Base-by-base conservation (phyloP, 106 monocot species). In the Platanthera guangdongensis region DNA sequence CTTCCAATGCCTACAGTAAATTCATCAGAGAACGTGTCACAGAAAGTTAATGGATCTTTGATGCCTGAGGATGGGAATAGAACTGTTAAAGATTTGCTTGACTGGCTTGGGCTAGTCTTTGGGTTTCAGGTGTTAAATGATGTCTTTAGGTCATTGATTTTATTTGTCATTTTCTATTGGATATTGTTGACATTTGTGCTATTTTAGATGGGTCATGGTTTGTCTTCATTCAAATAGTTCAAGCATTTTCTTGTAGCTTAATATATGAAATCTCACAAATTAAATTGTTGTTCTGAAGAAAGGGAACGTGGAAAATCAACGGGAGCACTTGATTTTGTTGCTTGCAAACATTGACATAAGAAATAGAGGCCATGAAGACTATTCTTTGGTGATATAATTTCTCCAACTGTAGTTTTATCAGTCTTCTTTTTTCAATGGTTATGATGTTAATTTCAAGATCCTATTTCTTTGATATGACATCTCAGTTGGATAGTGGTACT, bases 221-320 rank as follows among this genome's bases (percentile, higher is more conserved):
- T 47, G 70, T 48, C 5, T 46, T 68, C 46, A 68, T 8, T 5
- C 9, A 5, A 63, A 63, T 55, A 63, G 19, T 30, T 32, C 32
- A 9, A 65, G 28, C 39, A 53, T 53, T 53, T 53, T 53, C 14
- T 53, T 53, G 14, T 53, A 53, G 60, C n/a, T 21, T 15, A 72
- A 51, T 7, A 51, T 51, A 14, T 72, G 21, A 72, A 72, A 51
- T 72, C 72, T 75, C 8, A 60, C 45, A 30, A 21, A 30, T 78
- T 65, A 76, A 68, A 46, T 77, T 83, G 50, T 80, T 71, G 49
- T 48, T 19, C 8, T 90, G 80, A 77, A 96, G 96, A 93, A 86
- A 93, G 96, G 96, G 75, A 96, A 96, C 80, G 93, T 96, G 68
- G 96, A 91, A 53, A 96, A 96, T 81, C 96, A 96, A 86, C 82